phyloP scores from a whole-genome alignment of 768 basidiomycete genomes.

The Steccherinum ochraceum region DNA sequence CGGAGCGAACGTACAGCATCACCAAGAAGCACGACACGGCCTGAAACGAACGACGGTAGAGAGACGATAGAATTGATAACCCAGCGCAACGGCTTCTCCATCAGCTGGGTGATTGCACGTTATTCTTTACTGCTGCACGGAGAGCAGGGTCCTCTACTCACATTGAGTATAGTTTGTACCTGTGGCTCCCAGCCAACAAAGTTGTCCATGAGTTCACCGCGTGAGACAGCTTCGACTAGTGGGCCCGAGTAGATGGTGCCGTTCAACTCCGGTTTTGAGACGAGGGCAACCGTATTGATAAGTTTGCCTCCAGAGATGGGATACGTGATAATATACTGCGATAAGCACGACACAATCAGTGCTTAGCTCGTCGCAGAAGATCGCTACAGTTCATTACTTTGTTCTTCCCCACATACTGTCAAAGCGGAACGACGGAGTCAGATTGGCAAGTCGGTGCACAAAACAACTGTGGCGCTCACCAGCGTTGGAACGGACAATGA shows the following conservation, averaged over 20 bases:
- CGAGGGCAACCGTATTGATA: constrained; percentile 20
- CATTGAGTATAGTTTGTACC: constrained; percentile 15
- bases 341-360: constrained; percentile 2
- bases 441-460: constrained; percentile 9
- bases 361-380: not conserved
- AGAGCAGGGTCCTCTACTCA: too few relatives aligned
- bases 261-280: constrained; percentile 11
- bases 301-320: constrained; percentile 17
- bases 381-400: constrained; percentile 13
- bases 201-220: constrained; percentile 12
- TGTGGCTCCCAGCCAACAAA: constrained; percentile 17
- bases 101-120: constrained; percentile 8
- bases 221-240: constrained; percentile 9
- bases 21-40: constrained; percentile 20
- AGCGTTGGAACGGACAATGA: constrained; percentile 13
- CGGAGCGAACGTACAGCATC: constrained; percentile 19
- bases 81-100: constrained; percentile 16
- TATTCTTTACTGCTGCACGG: too few relatives aligned
- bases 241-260: constrained; percentile 16
- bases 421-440: not conserved
- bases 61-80: constrained; percentile 14
- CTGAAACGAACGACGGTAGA: constrained; percentile 19
- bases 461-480: constrained; percentile 14
- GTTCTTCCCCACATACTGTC: constrained; percentile 21
- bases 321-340: constrained; percentile 30